These are phyloP conservation scores for Zygosaccharomyces rouxii DNA, from an alignment of 805 yeast species.

Conservation along the genomic window DNA sequence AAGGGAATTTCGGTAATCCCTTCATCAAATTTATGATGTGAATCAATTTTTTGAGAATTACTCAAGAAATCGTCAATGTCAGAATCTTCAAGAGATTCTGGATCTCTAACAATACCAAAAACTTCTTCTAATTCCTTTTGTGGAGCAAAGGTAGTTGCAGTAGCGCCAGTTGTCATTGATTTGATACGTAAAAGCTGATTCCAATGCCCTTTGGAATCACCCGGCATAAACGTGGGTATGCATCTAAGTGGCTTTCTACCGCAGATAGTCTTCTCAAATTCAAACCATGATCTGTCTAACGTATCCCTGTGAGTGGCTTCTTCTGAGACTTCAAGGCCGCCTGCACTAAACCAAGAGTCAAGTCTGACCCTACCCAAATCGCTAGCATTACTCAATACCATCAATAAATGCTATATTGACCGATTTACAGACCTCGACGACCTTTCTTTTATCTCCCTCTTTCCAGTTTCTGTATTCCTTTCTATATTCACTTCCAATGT, in stretches of 20 bases:
- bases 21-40: not conserved
- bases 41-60: constrained; percentile 2
- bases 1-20: not conserved
- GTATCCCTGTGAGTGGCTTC: not conserved
- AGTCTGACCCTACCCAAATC: not conserved
- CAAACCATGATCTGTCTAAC: constrained; percentile 4
- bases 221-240: constrained; percentile 2
- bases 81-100: constrained; percentile 30
- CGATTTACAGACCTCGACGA: not conserved
- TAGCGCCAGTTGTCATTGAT: not conserved
- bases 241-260: constrained; percentile 12
- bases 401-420: not conserved
- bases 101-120: constrained; percentile 18
- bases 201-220: not conserved
- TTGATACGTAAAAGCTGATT: not conserved
- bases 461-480: not conserved
- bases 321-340: constrained; percentile 7
- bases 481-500: not conserved
- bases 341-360: constrained; percentile 11
- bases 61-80: constrained; percentile 23
- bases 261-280: constrained; percentile 1
- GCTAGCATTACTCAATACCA: constrained; percentile 10
- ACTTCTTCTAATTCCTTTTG: constrained; percentile 4
- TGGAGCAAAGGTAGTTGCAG: constrained; percentile 8
- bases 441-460: not conserved